phyloP scores from a whole-genome alignment of 352 stramenopile genomes.

The Pythium biforme region DNA sequence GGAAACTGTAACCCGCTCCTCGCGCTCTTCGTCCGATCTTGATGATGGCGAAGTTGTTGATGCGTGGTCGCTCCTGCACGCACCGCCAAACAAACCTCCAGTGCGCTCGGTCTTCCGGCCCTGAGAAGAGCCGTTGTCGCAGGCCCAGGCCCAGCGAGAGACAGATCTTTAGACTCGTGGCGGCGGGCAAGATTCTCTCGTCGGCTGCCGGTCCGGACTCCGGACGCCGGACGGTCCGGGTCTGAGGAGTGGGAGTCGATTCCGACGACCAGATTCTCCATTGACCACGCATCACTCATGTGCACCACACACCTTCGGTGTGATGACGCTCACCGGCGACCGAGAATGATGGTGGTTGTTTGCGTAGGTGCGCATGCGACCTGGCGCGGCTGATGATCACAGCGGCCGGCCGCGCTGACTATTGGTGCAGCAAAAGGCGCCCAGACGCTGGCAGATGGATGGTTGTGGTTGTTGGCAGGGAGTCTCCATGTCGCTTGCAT shows the following conservation, averaged over 20 bases:
- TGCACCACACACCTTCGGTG: conserved; percentile 13
- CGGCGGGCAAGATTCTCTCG: background rate
- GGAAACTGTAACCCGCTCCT: background rate
- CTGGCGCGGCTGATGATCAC: conserved; percentile 1
- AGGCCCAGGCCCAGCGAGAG: background rate
- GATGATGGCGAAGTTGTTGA: conserved; percentile 18
- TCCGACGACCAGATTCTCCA: conserved; percentile 8
- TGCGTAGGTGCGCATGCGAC: conserved; percentile 11
- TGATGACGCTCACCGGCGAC: conserved; percentile 3
- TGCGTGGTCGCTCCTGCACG: background rate
- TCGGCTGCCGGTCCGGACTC: background rate
- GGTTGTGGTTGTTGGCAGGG: background rate
- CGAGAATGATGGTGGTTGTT: conserved; percentile 16
- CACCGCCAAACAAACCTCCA: background rate
- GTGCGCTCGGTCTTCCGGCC: background rate
- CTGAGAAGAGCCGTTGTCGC: conserved; percentile 17
- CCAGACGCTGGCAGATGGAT: background rate
- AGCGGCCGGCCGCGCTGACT: background rate
- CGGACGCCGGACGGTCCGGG: too few species aligned
- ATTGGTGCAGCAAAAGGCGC: conserved; percentile 1
- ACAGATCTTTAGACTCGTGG: background rate
- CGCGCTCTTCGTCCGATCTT: conserved; percentile 5
- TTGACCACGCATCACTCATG: conserved; percentile 5
- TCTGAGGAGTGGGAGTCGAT: background rate
- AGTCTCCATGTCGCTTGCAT: background rate